Evolutionary conservation across 192 early-diverging fungal species (phyloP).

Genomic region (Chytriomyces confervae): DNA sequence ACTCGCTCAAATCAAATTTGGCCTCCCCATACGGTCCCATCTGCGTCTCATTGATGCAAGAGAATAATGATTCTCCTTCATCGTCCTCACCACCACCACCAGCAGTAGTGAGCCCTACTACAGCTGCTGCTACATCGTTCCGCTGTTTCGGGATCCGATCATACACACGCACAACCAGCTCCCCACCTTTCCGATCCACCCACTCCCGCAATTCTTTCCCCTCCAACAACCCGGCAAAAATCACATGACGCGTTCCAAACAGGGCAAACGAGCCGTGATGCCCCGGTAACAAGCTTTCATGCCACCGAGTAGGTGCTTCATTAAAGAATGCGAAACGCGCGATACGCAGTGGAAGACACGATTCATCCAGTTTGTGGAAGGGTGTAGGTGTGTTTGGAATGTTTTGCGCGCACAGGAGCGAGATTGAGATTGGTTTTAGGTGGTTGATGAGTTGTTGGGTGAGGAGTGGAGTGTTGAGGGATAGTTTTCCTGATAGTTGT

Average conservation of each 20-base stretch:
- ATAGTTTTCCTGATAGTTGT: neutral
- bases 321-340: slow-evolving; percentile 21
- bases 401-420: slow-evolving; percentile 10
- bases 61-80: neutral
- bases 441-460: neutral
- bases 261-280: neutral
- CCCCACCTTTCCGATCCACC: neutral
- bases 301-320: neutral
- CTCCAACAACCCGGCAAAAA: slow-evolving; percentile 20
- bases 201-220: neutral
- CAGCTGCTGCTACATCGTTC: neutral
- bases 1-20: neutral
- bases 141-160: slow-evolving; percentile 22
- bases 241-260: slow-evolving; percentile 8
- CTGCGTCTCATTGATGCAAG: neutral
- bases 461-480: slow-evolving; percentile 20
- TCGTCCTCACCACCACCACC: neutral
- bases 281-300: neutral
- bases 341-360: slow-evolving; percentile 3
- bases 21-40: neutral
- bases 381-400: slow-evolving; percentile 9
- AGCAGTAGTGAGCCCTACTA: neutral
- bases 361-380: neutral
- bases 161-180: slow-evolving; percentile 14
- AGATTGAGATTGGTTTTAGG: slow-evolving; percentile 17